Evolutionary conservation across 441 rosid species (phyloP), one percentile per base, ranked within the genome.

Genomic region (Pelargonium citronellum): DNA sequence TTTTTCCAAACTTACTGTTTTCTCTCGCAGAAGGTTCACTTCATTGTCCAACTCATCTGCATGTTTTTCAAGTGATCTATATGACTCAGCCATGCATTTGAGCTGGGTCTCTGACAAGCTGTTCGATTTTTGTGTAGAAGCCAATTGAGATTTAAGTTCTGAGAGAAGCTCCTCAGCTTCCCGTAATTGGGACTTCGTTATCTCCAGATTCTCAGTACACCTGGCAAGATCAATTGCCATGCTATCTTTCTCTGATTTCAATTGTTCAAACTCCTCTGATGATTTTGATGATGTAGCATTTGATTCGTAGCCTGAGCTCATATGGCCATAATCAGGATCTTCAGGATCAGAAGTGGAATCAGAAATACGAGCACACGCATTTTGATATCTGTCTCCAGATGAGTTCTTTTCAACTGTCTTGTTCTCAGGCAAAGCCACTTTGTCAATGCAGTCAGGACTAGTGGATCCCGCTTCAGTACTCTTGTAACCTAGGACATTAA

Each of bases 41-140:
- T 88, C 96, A 27, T 79, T 76, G 76, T 89, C 96, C 11, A 91
- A 77, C 79, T 87, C 93, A 46, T 79, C 74, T 24, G 95, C 84
- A 61, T 84, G 92, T 64, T 83, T 78, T 84, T 93, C 98, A 61
- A 93, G 95, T 13, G 88, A 82, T 75, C 96, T 83, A 69, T 93
- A 93, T 5, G 98, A 93, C 84, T 88, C 97, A 70, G 85, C 89
- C 98, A 93, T 89, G 73, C 98, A 93, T 80, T 93, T 93, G 69
- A 91, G 90, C 78, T 93, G 98, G 5, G 91, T 93, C 79, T 91
- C 96, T 7, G 91, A 86, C 86, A 91, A 86, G 81, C 89, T 84
- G 77, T 85, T 88, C 15, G 89, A 85, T 75, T 72, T 91, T 67
- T 77, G 83, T 57, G 89, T 84, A 66, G 86, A 81, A 71, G 82